Conservation (phyloP, 768 basidiomycete species). For the Russula abietina region DNA sequence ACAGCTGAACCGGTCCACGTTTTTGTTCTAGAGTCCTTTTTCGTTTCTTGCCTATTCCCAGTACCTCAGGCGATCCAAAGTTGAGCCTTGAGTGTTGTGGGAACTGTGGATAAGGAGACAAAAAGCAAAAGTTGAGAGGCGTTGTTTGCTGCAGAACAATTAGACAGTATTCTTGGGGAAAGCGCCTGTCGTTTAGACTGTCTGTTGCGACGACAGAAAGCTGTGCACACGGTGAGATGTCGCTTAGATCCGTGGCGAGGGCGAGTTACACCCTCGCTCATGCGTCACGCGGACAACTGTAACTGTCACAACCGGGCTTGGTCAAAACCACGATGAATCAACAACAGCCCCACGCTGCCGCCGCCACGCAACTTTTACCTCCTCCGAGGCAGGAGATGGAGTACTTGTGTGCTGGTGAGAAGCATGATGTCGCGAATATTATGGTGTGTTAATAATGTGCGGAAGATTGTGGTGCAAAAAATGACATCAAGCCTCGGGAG, state of each 20-base stretch:
- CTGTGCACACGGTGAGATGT: neutral
- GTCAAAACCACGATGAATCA: constrained; percentile 38
- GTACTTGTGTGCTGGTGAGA: constrained; percentile 76
- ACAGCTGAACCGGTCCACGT: constrained; percentile 11
- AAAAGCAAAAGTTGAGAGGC: neutral
- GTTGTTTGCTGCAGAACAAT: neutral
- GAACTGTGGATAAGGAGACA: neutral
- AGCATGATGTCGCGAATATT: neutral
- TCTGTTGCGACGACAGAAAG: constrained; percentile 1
- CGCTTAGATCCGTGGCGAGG: too few relatives aligned
- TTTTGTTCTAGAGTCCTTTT: neutral
- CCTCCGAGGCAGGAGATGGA: constrained; percentile 64
- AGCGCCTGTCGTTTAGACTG: neutral
- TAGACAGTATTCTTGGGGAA: neutral
- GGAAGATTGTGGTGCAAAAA: constrained; percentile 82
- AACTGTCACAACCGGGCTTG: constrained; percentile 28
- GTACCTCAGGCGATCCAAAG: neutral
- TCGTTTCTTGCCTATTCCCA: neutral
- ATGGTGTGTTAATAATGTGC: neutral
- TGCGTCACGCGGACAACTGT: constrained; percentile 16
- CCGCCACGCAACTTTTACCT: constrained; percentile 32
- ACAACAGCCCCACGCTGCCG: constrained; percentile 30
- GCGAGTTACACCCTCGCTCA: too few relatives aligned
- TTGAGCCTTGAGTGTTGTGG: too few relatives aligned
- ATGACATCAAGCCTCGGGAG: constrained; percentile 85